A percentile compares a stretch with the other conserved stretches of the same genome.
These are phyloP conservation scores for Sporothrix inflata DNA, from an alignment of 2,329 filamentous ascomycete species.

Conservation along the genomic window DNA sequence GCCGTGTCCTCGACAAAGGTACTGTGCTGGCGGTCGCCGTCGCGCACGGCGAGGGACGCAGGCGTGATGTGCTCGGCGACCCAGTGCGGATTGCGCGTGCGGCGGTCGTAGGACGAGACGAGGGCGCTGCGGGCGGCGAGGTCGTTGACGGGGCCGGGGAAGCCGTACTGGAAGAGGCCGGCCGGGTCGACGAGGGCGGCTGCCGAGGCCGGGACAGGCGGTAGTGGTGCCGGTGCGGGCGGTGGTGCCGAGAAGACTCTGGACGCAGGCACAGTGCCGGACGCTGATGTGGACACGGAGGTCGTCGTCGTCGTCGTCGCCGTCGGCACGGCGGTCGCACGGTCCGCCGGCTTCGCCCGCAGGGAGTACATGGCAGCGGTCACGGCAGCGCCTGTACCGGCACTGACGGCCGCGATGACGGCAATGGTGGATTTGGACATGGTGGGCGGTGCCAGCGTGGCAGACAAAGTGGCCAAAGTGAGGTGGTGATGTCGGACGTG, in stretches of 20 bases:
- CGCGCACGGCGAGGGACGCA: slow-evolving; percentile 71
- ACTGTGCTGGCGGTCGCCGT: slow-evolving; percentile 83
- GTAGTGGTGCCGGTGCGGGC: slow-evolving; percentile 43
- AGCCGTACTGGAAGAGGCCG: slow-evolving; percentile 83
- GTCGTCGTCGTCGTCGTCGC: slow-evolving; percentile 40
- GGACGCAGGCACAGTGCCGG: slow-evolving; percentile 57
- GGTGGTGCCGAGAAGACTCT: slow-evolving; percentile 51
- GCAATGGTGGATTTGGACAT: slow-evolving; percentile 83
- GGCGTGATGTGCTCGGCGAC: slow-evolving; percentile 96
- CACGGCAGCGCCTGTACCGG: slow-evolving; percentile 74
- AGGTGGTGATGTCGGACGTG: background rate
- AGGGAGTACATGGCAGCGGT: slow-evolving; percentile 70
- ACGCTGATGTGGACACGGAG: slow-evolving; percentile 16
- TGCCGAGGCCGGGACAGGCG: slow-evolving; percentile 50
- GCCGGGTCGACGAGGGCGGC: slow-evolving; percentile 67
- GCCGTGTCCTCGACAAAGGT: slow-evolving; percentile 77
- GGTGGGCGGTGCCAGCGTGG: slow-evolving; percentile 15
- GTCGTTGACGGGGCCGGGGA: slow-evolving; percentile 88
- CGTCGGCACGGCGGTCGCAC: background rate
- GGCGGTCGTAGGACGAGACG: slow-evolving; percentile 86
- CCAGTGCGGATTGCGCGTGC: slow-evolving; percentile 90
- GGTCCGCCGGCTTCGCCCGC: slow-evolving; percentile 44
- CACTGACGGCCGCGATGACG: slow-evolving; percentile 74
- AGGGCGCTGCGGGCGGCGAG: slow-evolving; percentile 75
- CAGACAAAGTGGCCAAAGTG: background rate